Evolutionary conservation across 2,329 filamentous ascomycete genomes (phyloP), one percentile per base, ranked within the genome.

Genomic region (Chrysoporthe austroafricana): DNA sequence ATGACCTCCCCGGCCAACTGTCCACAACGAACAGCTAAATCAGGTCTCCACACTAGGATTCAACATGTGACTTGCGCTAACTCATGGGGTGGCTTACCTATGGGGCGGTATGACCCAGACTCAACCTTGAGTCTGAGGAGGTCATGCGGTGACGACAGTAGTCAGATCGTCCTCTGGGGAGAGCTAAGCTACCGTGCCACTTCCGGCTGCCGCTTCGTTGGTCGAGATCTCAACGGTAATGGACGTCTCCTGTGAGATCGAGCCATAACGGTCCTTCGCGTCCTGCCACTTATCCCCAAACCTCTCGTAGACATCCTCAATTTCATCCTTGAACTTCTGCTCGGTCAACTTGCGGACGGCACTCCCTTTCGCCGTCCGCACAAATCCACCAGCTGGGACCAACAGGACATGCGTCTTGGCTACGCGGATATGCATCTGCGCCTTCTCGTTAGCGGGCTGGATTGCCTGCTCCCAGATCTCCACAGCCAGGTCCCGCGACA

Each of bases 61-160:
- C 5, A 39, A 39, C 36, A 39, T 5, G 77, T 70, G 80, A 75
- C 0, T 72, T 78, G 36, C 36, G 9, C 6, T 39, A 9, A 39
- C 36, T 39, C 9, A 39, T 39, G 36, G 36, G 36, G 36, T 39
- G 36, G 36, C 36, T 39, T 9, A 39, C 36, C 36, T 9, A 39
- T 39, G 36, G 36, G 36, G 9, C 36, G 36, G 36, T 39, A 39
- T 39, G 9, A 9, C 9, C 36, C 36, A 39, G 36, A 39, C 36
- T 39, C 36, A 39, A 9, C 36, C 36, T 39, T 39, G 36, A 39
- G 5, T 39, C 36, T 26, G 36, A 39, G 9, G 46, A 2, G 18
- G 5, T 48, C n/a, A 3, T n/a, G 18, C 18, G 18, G 16, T 46
- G 16, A n/a, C 48, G 1, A 9, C 3, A 0, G 73, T 72, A 7